A percentile compares a stretch with the other conserved stretches of the same genome.
Conservation (phyloP, 2,329 filamentous ascomycete genomes). For the Talaromyces pinophilus region DNA sequence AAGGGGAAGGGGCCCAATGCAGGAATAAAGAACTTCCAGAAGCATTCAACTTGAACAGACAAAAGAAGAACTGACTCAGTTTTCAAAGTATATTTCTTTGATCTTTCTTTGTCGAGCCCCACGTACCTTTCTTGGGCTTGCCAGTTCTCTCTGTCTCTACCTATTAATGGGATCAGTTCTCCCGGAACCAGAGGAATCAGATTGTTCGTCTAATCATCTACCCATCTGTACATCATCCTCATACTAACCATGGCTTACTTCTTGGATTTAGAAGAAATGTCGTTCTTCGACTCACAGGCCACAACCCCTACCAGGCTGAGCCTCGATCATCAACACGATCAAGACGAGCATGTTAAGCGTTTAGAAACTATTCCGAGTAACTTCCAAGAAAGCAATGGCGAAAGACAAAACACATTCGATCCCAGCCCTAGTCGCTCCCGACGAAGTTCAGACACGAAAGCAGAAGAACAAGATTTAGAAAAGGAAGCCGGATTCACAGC, state of each 20-base stretch:
- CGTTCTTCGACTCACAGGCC: constrained; percentile 17
- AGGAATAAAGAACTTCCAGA: background rate
- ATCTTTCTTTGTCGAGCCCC: background rate
- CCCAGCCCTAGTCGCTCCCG: constrained; percentile 5
- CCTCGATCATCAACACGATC: constrained; percentile 6
- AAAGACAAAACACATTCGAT: background rate
- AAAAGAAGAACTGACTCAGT: background rate
- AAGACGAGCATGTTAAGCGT: background rate
- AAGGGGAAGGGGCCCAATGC: background rate
- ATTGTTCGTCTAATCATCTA: background rate
- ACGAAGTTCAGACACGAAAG: constrained; percentile 11
- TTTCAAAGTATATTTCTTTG: background rate
- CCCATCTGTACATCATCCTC: background rate
- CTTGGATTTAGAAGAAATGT: constrained; percentile 13
- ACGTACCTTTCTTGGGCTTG: background rate
- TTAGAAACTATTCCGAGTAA: constrained; percentile 21
- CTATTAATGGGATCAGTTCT: constrained; percentile 2
- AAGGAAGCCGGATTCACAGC: constrained; percentile 9
- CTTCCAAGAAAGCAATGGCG: constrained; percentile 1
- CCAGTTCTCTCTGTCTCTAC: background rate
- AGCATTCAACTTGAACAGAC: background rate
- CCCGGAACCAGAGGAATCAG: background rate
- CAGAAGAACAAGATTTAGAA: constrained; percentile 12
- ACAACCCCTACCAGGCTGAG: constrained; percentile 20
- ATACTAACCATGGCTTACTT: background rate